Evolutionary conservation across 73 alveolate genomes (phyloP), one percentile per base, ranked within the genome.

Genomic region (Paramecium octaurelia): DNA sequence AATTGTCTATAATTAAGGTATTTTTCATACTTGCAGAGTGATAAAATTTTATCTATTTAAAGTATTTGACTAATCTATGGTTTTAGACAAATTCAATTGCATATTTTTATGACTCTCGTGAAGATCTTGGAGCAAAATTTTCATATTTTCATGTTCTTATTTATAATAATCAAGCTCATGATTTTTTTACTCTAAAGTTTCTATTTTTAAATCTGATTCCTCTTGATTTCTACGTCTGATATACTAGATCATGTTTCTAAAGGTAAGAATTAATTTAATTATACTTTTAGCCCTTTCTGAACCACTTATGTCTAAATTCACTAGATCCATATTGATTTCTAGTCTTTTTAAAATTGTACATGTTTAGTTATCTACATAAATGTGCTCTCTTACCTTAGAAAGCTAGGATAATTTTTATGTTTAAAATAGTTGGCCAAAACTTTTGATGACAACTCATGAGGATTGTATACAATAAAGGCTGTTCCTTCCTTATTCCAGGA

Each of bases 311-410:
- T n/a, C 91, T 16, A 35, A 80, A 80, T 23, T 80, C 91, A 80
- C 91, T 80, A 23, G 34, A 43, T 7, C 91, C 91, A 80, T 80
- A 80, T 35, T 80, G 34, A 35, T 80, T 80, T 80, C 57, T 42
- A 18, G 75, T 44, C 71, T 88, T 88, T 48, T 88, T 75, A 57
- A 88, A 88, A 43, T 88, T 86, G 57, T 88, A 88, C 94, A 80
- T 80, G 24, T 80, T 80, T 27, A 80, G 77, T 80, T 80, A 80
- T 44, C 91, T 80, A 42, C 16, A 20, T 23, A 43, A 40, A 64
- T 24, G 6, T 16, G 18, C 12, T 12, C n/a, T 12, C 6, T 35
- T 44, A 80, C 91, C 91, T 80, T 46, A 80, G 46, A 44, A 80
- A 80, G 75, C 91, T 80, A 31, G 91, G 91, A 80, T 80, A 80